Evolutionary conservation across 805 yeast species (phyloP).

Genomic region (Ogataea naganishii): DNA sequence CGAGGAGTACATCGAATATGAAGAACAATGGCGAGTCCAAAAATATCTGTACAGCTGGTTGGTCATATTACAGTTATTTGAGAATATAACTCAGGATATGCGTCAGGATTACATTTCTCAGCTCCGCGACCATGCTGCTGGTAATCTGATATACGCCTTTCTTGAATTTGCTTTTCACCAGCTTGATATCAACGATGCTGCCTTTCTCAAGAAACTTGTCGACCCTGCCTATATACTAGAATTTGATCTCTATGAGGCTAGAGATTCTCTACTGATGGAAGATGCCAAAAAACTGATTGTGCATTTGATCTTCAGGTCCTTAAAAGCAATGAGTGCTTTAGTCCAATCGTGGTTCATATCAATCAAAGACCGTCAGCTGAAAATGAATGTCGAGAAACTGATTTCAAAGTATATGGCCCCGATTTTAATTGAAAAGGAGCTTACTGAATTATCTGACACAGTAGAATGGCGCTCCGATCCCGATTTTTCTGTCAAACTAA

Average conservation of each 20-base stretch:
- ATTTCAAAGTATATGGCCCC: constrained; percentile 59
- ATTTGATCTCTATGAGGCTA: constrained; percentile 17
- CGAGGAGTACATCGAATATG: constrained; percentile 30
- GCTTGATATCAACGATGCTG: constrained; percentile 29
- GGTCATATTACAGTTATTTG: constrained; percentile 52
- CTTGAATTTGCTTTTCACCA: constrained; percentile 47
- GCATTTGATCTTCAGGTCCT: constrained; percentile 42
- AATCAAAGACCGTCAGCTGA: constrained; percentile 59
- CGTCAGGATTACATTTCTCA: constrained; percentile 53
- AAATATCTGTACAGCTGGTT: constrained; percentile 63
- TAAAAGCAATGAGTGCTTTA: constrained; percentile 48
- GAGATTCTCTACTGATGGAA: constrained; percentile 17
- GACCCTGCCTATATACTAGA: constrained; percentile 7
- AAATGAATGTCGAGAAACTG: constrained; percentile 51
- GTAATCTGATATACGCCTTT: constrained; percentile 37
- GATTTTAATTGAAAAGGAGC: constrained; percentile 45
- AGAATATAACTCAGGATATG: constrained; percentile 55
- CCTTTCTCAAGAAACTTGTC: constrained; percentile 15
- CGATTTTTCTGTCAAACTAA: constrained; percentile 52
- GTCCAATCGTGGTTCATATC: constrained; percentile 64
- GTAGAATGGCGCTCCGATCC: constrained; percentile 38
- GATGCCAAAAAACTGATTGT: constrained; percentile 34
- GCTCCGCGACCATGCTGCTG: constrained; percentile 29
- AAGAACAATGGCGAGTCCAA: constrained; percentile 26
- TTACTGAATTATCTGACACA: constrained; percentile 26